A percentile compares a stretch with the other conserved stretches of the same genome.
phyloP scores from a whole-genome alignment of 208 protist genomes.

The Leptomonas seymouri region DNA sequence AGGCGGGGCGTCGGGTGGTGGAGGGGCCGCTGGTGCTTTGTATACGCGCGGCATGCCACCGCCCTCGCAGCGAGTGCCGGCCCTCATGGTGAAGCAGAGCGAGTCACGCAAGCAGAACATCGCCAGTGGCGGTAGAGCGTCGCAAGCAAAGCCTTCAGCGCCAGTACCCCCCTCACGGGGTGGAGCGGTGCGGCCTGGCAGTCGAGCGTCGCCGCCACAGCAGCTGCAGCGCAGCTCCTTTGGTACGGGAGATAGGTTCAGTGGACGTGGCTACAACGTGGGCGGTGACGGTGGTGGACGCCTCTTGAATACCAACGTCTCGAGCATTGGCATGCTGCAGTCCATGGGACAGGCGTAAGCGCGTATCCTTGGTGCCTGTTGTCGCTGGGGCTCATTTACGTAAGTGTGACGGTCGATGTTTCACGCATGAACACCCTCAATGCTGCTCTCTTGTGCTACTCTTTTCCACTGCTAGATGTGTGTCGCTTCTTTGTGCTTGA shows the following conservation, averaged over 20 bases:
- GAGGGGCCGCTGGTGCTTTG: not conserved
- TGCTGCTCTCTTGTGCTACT: not conserved
- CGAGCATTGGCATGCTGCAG: conserved; percentile 88
- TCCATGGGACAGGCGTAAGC: conserved; percentile 75
- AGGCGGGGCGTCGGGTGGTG: not conserved
- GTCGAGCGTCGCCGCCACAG: conserved; percentile 10
- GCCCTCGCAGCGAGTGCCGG: conserved; percentile 40
- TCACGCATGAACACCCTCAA: too few relatives aligned
- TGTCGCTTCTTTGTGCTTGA: not conserved
- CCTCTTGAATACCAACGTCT: conserved; percentile 84
- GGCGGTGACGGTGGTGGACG: conserved; percentile 40
- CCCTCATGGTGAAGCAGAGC: conserved; percentile 67
- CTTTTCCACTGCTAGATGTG: not conserved
- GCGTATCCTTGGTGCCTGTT: not conserved
- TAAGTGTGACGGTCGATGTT: too few relatives aligned
- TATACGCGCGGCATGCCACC: conserved; percentile 10
- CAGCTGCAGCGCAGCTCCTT: conserved; percentile 11
- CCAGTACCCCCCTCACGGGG: not conserved
- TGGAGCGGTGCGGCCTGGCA: not conserved
- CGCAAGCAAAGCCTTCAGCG: conserved; percentile 17
- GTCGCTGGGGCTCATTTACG: not conserved
- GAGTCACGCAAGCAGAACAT: conserved; percentile 53
- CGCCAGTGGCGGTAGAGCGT: conserved; percentile 44
- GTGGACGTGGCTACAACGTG: conserved; percentile 29
- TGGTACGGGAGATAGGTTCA: conserved; percentile 39